Conservation (phyloP, 306 rosid species). For the Sicyos baderoa region DNA sequence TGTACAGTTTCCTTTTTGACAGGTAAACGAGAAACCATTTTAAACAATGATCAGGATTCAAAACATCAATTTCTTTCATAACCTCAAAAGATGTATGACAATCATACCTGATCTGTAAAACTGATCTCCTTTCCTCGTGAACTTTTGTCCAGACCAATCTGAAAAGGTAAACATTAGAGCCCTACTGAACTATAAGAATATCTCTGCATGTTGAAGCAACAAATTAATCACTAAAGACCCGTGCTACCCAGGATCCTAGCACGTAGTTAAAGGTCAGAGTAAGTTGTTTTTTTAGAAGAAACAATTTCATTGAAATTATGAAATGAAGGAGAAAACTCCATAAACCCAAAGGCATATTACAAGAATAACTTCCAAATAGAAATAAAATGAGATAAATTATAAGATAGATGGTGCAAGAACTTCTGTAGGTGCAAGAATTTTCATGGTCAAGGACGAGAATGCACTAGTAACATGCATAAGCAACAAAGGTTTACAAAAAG, state of each 20-base stretch:
- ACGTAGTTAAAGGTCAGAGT: not conserved
- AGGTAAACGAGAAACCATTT: not conserved
- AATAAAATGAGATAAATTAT: no score
- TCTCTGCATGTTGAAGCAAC: not conserved
- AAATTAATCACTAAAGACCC: not conserved
- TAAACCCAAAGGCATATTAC: no score
- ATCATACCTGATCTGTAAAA: no score
- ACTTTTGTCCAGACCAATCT: slow-evolving; percentile 94
- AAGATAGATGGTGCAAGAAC: not conserved
- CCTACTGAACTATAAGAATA: not conserved
- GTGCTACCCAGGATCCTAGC: not conserved
- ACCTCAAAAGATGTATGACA: not conserved
- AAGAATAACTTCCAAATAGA: no score
- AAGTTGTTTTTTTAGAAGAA: not conserved
- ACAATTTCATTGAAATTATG: not conserved
- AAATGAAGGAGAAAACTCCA: no score
- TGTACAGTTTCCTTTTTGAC: not conserved
- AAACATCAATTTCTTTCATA: not conserved
- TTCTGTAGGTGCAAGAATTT: not conserved
- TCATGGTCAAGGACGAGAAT: not conserved
- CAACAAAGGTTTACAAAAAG: not conserved
- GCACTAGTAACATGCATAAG: not conserved
- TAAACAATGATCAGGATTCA: no score
- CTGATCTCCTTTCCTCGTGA: slow-evolving; percentile 44
- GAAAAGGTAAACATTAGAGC: slow-evolving; percentile 18